Base-by-base conservation (phyloP, 2,329 filamentous ascomycete species). In the Remersonia thermophila region DNA sequence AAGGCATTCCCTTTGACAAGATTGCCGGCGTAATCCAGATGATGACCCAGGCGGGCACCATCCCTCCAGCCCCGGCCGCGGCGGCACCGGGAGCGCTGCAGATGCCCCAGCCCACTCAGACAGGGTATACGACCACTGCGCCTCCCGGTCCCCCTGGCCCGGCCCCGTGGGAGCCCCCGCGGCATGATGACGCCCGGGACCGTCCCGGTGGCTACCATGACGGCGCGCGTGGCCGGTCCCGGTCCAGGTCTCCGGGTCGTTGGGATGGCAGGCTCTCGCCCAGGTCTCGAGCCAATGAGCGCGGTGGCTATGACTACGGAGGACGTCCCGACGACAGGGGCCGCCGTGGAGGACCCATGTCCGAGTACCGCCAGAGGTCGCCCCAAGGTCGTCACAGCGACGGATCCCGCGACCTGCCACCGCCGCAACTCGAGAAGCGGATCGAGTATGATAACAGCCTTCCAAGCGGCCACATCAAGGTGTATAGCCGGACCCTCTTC, bases 401-500 rank as follows among this genome's bases (percentile, higher is more conserved):
- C 46, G 79, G 80, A 52, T 68, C 77, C 39, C 11, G 7, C 12
- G 46, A 36, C 14, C 48, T 49, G 27, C 44, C 44, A 25, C 36
- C 43, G 62, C 33, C 56, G 50, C 31, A 55, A 55, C 20, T 23
- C 5, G 49, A 60, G 32, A 94, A 93, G 60, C 84, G 77, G 69
- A 67, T 95, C 41, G 80, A 87, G 33, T 82, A 74, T 60, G 91
- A 98, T 57, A 65, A 71, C 36, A 73, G 61, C 7, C 67, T 98
- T 41, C 79, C 82, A 3, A 66, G 72, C 43, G 81, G 83, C 41
- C 72, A 74, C 50, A 95, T 98, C 61, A 91, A 87, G 69, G 91
- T 98, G 18, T 67, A 93, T 40, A 96, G 89, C 60, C 78, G 91
- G 51, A 98, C 91, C 11, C 71, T 98, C 10, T 98, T 98, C 56